Percentiles rank a stretch among this genome's conserved stretches.
Conservation (phyloP, 805 yeast genomes). For the Yamadazyma olivae region DNA sequence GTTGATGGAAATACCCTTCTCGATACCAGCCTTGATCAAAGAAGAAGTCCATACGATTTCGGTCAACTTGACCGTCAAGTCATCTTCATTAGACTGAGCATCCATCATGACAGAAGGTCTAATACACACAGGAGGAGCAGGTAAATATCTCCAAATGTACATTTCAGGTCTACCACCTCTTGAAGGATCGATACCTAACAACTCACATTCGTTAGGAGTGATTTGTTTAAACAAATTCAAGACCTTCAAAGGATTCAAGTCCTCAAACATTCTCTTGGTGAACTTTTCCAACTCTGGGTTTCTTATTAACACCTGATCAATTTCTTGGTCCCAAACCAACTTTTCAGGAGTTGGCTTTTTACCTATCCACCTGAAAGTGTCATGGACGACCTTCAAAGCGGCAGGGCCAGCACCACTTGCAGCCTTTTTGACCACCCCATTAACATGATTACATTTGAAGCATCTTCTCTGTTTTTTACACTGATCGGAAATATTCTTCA, state of each 20-base stretch:
- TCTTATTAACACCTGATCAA: slow-evolving; percentile 66
- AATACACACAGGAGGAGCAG: slow-evolving; percentile 99
- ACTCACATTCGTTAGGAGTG: slow-evolving; percentile 83
- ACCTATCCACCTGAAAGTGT: slow-evolving; percentile 93
- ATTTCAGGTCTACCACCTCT: slow-evolving; percentile 93
- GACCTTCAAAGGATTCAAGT: slow-evolving; percentile 88
- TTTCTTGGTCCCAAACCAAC: slow-evolving; percentile 81
- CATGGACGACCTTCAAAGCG: slow-evolving; percentile 91
- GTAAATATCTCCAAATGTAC: slow-evolving; percentile 94
- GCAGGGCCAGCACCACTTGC: slow-evolving; percentile 91
- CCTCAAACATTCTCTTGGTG: slow-evolving; percentile 85
- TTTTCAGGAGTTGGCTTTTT: slow-evolving; percentile 86
- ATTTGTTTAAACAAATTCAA: slow-evolving; percentile 84
- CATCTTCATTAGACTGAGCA: slow-evolving; percentile 94
- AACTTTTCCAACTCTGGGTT: slow-evolving; percentile 89
- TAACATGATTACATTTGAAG: slow-evolving; percentile 77
- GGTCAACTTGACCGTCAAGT: slow-evolving; percentile 89
- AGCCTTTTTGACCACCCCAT: slow-evolving; percentile 97
- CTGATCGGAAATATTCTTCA: slow-evolving; percentile 83
- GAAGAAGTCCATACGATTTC: slow-evolving; percentile 98
- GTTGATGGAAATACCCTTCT: slow-evolving; percentile 89
- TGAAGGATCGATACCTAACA: slow-evolving; percentile 84
- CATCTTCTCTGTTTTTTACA: slow-evolving; percentile 95
- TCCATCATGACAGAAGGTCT: slow-evolving; percentile 96
- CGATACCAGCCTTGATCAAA: slow-evolving; percentile 89